Evolutionary conservation across 2,329 filamentous ascomycete genomes (phyloP), one percentile per base, ranked within the genome.

Genomic region (Gaeumannomyces sp.): DNA sequence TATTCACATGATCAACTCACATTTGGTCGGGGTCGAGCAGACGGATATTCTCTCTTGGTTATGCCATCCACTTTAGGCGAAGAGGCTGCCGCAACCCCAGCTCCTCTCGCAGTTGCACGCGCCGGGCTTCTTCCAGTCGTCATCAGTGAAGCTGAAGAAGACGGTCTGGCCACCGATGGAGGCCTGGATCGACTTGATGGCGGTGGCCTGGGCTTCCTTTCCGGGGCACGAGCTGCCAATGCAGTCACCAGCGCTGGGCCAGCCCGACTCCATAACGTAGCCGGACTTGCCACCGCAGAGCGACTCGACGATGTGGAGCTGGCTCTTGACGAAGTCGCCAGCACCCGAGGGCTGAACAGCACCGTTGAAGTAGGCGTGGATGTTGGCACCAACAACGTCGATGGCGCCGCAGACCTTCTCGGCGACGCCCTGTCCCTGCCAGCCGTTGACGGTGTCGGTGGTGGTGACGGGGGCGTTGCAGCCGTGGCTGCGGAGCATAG

Each of bases 361-460:
- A 60, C 86, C 75, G 83, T 96, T 96, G 89, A 97, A 98, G 89
- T 90, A 97, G 70, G 93, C 88, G 81, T 98, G 93, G 73, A 96
- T 87, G 84, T 97, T 97, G 78, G 87, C 88, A 77, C 89, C 91
- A 53, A 92, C 84, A 67, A 96, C 81, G 74, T 97, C 93, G 66
- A 97, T 83, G 71, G 83, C 84, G 50, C 73, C 71, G 84, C 94
- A 97, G 68, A 97, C 83, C 61, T 77, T 77, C 38, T 74, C 72
- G 65, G 82, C 68, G 66, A 83, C 84, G 68, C 89, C 82, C 63
- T 80, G 70, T 75, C 88, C 80, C 78, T 92, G 80, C 86, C 92
- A 93, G 75, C 89, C 83, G 77, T 89, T 85, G 71, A 96, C 85
- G 64, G 93, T 89, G 81, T 98, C 94, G 68, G 93, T 90, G 72